These are phyloP conservation scores for Fusarium sublunatum DNA, from an alignment of 2,329 filamentous ascomycete species.

Conservation along the genomic window DNA sequence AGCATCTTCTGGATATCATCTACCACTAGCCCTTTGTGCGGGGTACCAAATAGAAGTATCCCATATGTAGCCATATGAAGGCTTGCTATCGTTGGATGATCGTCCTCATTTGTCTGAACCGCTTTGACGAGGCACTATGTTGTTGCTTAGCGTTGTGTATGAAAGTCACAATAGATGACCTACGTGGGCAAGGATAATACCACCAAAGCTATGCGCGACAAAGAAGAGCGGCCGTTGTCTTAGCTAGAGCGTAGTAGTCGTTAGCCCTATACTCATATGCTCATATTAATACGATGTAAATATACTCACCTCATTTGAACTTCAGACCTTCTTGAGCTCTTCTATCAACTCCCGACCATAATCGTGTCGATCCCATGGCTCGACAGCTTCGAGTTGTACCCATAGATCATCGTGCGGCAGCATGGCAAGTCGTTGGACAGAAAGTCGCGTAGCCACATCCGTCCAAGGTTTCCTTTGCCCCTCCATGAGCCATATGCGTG, in stretches of 20 bases:
- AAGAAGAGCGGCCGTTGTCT: background rate
- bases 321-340: no score
- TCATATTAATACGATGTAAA: no score
- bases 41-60: background rate
- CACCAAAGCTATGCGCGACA: background rate
- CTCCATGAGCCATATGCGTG: no score
- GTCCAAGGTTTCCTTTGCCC: no score
- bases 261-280: no score
- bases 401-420: no score
- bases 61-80: constrained; percentile 2
- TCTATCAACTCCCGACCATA: no score
- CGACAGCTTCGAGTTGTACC: no score
- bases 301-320: no score
- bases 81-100: background rate
- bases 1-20: background rate
- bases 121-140: background rate
- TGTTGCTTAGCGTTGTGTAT: background rate
- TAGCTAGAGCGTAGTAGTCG: background rate
- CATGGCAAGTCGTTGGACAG: no score
- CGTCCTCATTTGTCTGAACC: background rate
- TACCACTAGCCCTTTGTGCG: background rate
- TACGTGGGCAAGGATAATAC: constrained; percentile 3
- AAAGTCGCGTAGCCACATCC: no score
- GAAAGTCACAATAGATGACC: background rate
- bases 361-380: no score